These are phyloP conservation scores for Aegle marmelos DNA, from an alignment of 345 rosid genomes.

Conservation along the genomic window DNA sequence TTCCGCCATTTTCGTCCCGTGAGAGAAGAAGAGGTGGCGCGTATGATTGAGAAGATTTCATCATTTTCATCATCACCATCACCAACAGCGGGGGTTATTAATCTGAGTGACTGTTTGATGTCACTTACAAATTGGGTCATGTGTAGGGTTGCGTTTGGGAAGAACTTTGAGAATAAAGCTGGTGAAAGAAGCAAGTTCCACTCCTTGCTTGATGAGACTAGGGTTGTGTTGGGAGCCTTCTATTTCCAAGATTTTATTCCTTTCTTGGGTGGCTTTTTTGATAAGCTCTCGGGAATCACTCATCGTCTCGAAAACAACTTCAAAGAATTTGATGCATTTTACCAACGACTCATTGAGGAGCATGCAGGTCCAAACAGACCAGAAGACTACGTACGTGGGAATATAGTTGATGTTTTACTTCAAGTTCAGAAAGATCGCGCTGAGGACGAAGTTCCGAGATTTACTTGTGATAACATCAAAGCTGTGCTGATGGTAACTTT, in stretches of 20 bases:
- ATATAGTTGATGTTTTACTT: constrained; percentile 42
- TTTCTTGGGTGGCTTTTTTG: constrained; percentile 17
- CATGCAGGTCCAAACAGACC: constrained; percentile 27
- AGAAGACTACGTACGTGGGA: constrained; percentile 17
- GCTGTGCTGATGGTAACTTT: constrained; percentile 45
- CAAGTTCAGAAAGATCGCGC: constrained; percentile 26
- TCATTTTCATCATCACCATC: background rate
- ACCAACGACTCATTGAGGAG: constrained; percentile 33
- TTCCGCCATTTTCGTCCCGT: constrained; percentile 18
- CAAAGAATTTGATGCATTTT: constrained; percentile 32
- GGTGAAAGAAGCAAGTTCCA: constrained; percentile 13
- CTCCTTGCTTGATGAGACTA: constrained; percentile 19
- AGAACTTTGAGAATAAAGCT: constrained; percentile 17
- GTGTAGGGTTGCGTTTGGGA: constrained; percentile 28
- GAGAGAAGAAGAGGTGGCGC: constrained; percentile 23
- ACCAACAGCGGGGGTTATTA: background rate
- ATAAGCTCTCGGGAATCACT: constrained; percentile 26
- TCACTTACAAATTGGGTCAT: constrained; percentile 14
- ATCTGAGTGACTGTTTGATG: constrained; percentile 10
- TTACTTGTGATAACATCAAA: constrained; percentile 49
- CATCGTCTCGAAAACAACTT: constrained; percentile 20
- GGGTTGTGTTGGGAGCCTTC: constrained; percentile 20
- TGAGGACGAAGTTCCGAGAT: constrained; percentile 1
- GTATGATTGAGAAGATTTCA: constrained; percentile 20
- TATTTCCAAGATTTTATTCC: constrained; percentile 29